Conservation (phyloP, 2,329 filamentous ascomycete species). For the Talaromyces islandicus region DNA sequence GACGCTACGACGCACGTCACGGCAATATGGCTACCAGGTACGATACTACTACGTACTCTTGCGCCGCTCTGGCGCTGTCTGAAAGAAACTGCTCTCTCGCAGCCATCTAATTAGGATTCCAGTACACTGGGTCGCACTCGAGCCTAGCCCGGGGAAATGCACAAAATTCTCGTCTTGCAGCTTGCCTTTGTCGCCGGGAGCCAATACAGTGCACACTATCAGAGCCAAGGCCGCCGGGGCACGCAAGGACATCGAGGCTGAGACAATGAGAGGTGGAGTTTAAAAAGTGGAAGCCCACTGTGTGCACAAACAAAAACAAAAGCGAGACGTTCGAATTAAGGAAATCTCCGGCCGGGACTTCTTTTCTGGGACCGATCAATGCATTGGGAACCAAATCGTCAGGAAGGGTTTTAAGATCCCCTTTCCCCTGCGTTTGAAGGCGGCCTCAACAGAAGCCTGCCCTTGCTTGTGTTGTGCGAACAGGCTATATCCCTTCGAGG, state of each 20-base stretch:
- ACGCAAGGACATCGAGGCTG: neutral
- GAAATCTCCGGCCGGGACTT: neutral
- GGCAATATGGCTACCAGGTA: neutral
- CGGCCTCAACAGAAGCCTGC: neutral
- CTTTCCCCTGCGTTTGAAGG: slow-evolving; percentile 5
- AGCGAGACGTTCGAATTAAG: neutral
- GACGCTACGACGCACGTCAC: neutral
- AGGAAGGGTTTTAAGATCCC: slow-evolving; percentile 3
- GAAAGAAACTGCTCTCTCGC: neutral
- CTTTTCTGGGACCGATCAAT: neutral
- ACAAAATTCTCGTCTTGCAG: neutral
- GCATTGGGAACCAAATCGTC: no score
- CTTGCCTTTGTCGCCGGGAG: neutral
- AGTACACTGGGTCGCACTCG: neutral
- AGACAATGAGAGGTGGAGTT: neutral
- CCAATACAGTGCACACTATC: neutral
- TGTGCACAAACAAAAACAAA: neutral
- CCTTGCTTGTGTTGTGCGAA: slow-evolving; percentile 7
- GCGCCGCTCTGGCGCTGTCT: neutral
- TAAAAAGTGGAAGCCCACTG: neutral
- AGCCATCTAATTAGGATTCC: neutral
- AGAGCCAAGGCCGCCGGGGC: neutral
- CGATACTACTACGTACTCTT: neutral
- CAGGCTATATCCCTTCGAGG: slow-evolving; percentile 1
- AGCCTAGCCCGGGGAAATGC: neutral